Evolutionary conservation across 768 basidiomycete species (phyloP), one percentile per base, ranked within the genome.

Genomic region (Ramaria sp.): DNA sequence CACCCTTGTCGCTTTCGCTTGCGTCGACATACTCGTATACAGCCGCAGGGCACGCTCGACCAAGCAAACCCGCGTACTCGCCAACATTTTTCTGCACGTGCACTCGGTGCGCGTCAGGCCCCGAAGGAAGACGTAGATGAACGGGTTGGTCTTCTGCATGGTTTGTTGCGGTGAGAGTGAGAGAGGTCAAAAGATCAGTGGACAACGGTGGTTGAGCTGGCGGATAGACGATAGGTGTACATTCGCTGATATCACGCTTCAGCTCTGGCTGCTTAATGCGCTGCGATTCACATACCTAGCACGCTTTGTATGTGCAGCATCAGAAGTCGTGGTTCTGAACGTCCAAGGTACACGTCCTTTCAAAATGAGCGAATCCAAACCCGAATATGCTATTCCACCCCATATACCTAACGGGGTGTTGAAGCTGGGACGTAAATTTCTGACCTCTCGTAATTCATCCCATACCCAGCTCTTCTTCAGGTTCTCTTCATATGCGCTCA

Each of bases 81-180:
- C 75, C 75, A 0, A 84, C 77, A 68, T 97, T 97, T 42, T 71
- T 71, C 57, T 77, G 67, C 6, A 95, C 90, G 66, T 98, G 95
- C 22, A 79, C 73, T 48, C 71, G 71, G 51, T 81, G 71, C 33
- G 75, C 67, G 24, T 68, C 67, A 12, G 73, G 63, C 42, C 78
- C 79, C 50, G 80, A 78, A 7, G 66, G 83, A 67, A 96, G 80
- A 33, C 86, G 77, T 49, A 98, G 74, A 70, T 99, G 96, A 13
- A 91, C 74, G 2, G 86, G 91, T 68, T 97, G 92, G 68, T 97
- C 92, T 68, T 99, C 95, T n/a, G 88, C 84, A 65, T 98, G 95
- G 66, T 95, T 95, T 15, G 95, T 97, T 0, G 88, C 90, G 7
- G 95, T 96, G 45, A 96, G 77, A 2, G 88, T 78, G 38, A 99